Evolutionary conservation across 257 asterid species (phyloP).

Genomic region (Voacanga thouarsii): DNA sequence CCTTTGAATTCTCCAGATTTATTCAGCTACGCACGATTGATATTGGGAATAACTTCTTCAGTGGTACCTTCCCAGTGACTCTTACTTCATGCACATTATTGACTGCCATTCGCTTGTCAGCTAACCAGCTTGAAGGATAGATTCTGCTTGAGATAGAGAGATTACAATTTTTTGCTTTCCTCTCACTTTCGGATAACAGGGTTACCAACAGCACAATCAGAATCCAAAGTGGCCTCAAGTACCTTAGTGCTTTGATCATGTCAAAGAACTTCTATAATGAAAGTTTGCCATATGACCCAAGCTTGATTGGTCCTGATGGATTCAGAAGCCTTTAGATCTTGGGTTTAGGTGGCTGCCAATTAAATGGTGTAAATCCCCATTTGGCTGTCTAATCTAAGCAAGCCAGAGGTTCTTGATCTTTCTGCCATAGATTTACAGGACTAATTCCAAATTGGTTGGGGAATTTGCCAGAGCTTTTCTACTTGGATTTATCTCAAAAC

Average conservation of each 20-base stretch:
- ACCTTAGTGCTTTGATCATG: slow-evolving; percentile 54
- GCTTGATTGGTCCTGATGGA: slow-evolving; percentile 36
- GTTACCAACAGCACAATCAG: slow-evolving; percentile 60
- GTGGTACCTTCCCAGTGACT: slow-evolving; percentile 58
- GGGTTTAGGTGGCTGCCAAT: slow-evolving; percentile 68
- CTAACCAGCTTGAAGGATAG: slow-evolving; percentile 61
- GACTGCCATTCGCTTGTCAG: slow-evolving; percentile 72
- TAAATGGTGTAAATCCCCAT: slow-evolving; percentile 58
- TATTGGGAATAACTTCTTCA: slow-evolving; percentile 70
- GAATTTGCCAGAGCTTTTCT: slow-evolving; percentile 61
- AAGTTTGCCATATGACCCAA: slow-evolving; percentile 39
- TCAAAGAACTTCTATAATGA: slow-evolving; percentile 70
- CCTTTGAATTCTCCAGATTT: slow-evolving; percentile 66
- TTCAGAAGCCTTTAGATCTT: slow-evolving; percentile 57
- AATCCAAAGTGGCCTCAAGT: slow-evolving; percentile 56
- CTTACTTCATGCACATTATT: slow-evolving; percentile 68
- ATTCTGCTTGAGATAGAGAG: slow-evolving; percentile 48
- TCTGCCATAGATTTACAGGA: slow-evolving; percentile 58
- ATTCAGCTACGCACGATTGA: slow-evolving; percentile 50
- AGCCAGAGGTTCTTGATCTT: slow-evolving; percentile 69
- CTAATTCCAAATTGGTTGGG: slow-evolving; percentile 73
- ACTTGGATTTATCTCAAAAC: slow-evolving; percentile 73
- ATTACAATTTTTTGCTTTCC: slow-evolving; percentile 60
- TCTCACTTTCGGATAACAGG: slow-evolving; percentile 75
- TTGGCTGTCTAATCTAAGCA: slow-evolving; percentile 53